A percentile compares a stretch with the other conserved stretches of the same genome.
Conservation (phyloP, 2,329 filamentous ascomycete genomes). For the Verticillium dahliae region DNA sequence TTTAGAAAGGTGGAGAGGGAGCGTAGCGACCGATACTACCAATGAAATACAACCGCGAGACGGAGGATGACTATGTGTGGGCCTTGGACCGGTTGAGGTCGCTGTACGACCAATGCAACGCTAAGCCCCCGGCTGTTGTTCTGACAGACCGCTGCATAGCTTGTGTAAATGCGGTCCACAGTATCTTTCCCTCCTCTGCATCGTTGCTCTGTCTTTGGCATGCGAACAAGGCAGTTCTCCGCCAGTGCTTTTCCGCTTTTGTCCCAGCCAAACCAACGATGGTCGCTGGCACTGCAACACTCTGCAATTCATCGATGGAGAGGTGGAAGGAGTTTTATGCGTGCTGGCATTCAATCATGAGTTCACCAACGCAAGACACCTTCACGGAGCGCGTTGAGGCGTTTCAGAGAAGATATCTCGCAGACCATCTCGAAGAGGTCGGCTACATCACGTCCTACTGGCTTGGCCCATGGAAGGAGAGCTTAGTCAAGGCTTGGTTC, state of each 20-base stretch:
- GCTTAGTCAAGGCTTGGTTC: constrained; percentile 14
- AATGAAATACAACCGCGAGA: constrained; percentile 3
- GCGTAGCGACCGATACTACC: too few species aligned
- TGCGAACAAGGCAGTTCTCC: constrained; percentile 12
- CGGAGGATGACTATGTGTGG: constrained; percentile 13
- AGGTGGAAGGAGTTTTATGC: constrained; percentile 12
- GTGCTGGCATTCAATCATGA: constrained; percentile 13
- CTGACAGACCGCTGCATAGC: constrained; percentile 15
- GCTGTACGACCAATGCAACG: constrained; percentile 9
- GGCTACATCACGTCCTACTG: constrained; percentile 13
- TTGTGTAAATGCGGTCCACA: constrained; percentile 9
- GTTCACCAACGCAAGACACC: constrained; percentile 6
- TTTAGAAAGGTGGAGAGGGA: too few species aligned
- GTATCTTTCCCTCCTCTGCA: constrained; percentile 5
- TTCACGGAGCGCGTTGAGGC: constrained; percentile 11
- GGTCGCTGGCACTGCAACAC: not conserved
- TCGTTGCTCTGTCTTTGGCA: constrained; percentile 13
- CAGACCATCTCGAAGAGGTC: constrained; percentile 9
- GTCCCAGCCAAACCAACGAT: too few species aligned
- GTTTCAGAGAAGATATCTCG: constrained; percentile 11
- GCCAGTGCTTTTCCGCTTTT: constrained; percentile 3
- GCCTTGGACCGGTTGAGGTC: constrained; percentile 12
- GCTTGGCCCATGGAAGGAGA: constrained; percentile 15
- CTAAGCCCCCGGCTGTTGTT: constrained; percentile 10
- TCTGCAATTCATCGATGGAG: not conserved